phyloP scores from a whole-genome alignment of 805 yeast genomes.

The Sungouiozyma ichnusensis region DNA sequence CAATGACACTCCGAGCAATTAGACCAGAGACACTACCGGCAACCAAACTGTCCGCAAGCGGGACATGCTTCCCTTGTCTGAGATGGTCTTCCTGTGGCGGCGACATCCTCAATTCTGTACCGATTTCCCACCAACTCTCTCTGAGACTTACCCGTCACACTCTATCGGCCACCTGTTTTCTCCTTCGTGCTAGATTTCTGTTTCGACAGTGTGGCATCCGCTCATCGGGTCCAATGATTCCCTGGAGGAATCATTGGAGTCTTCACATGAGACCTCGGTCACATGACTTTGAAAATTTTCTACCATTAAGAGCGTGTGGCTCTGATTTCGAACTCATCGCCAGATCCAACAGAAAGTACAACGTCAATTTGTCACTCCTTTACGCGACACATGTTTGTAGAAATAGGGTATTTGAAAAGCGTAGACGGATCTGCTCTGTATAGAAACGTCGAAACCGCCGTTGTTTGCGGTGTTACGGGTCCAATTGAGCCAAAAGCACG shows the following conservation, averaged over 20 bases:
- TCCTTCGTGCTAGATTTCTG: too few species aligned
- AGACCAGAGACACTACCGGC: slow-evolving; percentile 71
- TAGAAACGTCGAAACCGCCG: slow-evolving; percentile 40
- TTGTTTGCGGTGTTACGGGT: slow-evolving; percentile 74
- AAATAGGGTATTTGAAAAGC: slow-evolving; percentile 33
- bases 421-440: slow-evolving; percentile 78
- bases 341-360: too few species aligned
- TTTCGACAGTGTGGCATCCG: slow-evolving; percentile 41
- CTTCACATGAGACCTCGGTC: neutral
- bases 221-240: slow-evolving; percentile 42
- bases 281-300: neutral
- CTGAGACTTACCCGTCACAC: too few species aligned
- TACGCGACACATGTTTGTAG: neutral
- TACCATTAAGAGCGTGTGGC: too few species aligned
- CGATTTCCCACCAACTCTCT: too few species aligned
- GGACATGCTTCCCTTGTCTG: slow-evolving; percentile 41
- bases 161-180: too few species aligned
- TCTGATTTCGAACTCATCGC: too few species aligned
- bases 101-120: too few species aligned
- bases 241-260: neutral
- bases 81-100: slow-evolving; percentile 32
- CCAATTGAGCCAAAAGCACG: slow-evolving; percentile 78
- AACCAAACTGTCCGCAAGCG: slow-evolving; percentile 42
- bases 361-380: too few species aligned
- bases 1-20: slow-evolving; percentile 36